Evolutionary conservation across 2,329 filamentous ascomycete species (phyloP), one percentile per base, ranked within the genome.

Genomic region (Penicillium sp.): DNA sequence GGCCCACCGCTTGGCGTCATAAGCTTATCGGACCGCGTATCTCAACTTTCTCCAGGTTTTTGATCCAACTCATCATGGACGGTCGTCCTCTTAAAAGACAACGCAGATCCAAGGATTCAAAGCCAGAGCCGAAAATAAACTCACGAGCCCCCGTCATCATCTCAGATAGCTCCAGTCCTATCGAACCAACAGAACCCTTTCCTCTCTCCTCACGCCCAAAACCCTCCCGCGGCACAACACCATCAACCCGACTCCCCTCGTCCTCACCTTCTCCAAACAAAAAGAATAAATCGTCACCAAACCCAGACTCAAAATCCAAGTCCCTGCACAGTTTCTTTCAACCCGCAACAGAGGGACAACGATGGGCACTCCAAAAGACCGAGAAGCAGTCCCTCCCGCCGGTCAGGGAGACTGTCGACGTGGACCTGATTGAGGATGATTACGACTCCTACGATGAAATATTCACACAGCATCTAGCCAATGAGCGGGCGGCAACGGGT

Each of bases 291-390:
- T 23, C 48, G 5, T 43, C 61, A 10, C 53, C 51, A 10, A 55
- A 62, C 16, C 33, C 27, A 48, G 36, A 41, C 11, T 45, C 60
- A 5, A 67, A 68, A 44, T 62, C 65, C 4, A 75, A 70, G 48
- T 75, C 76, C 2, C 59, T 79, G 15, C 72, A 76, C 41, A 71
- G 60, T n/a, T 78, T 78, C 60, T 79, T 79, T 52, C 66, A 66
- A 15, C 70, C 72, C 34, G 70, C 72, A n/a, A 72, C 66, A 21
- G 70, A 76, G 33, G 70, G 73, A 43, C 72, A 77, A 53, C 68
- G 74, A 70, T 76, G 73, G 74, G 68, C 71, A 13, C 62, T 67
- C 15, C 67, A 60, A 39, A 68, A 68, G 40, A 67, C 68, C 41
- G 65, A 67, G 40, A 59, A 59, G 31, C 61, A 53, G n/a, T 29